Percentiles rank a stretch among this genome's conserved stretches.
Conservation (phyloP, 2,329 filamentous ascomycete genomes). For the Penicillium sclerotiorum region DNA sequence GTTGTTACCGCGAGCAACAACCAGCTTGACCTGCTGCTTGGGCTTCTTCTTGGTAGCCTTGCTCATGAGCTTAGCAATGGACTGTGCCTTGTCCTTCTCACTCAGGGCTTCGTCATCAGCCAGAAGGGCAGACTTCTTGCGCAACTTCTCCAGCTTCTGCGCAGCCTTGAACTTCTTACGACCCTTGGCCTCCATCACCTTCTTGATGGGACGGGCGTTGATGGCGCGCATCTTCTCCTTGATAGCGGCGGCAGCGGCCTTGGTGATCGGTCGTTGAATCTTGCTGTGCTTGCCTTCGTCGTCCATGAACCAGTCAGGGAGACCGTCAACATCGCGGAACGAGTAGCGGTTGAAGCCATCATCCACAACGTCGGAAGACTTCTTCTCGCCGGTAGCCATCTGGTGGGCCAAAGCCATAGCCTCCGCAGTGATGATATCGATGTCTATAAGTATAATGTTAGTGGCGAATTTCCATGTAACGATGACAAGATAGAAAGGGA, state of each 20-base stretch:
- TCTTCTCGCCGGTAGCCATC: constrained; percentile 83
- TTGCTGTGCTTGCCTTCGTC: constrained; percentile 86
- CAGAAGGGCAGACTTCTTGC: constrained; percentile 93
- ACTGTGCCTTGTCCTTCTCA: constrained; percentile 91
- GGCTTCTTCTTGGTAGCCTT: constrained; percentile 86
- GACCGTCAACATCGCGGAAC: constrained; percentile 85
- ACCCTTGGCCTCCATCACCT: constrained; percentile 93
- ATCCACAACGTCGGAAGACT: constrained; percentile 77
- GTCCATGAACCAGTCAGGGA: constrained; percentile 97
- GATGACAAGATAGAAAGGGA: too few species aligned
- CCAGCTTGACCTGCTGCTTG: constrained; percentile 78
- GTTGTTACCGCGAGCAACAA: constrained; percentile 84
- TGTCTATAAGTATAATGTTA: constrained; percentile 59
- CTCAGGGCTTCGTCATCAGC: constrained; percentile 89
- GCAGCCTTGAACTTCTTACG: constrained; percentile 97
- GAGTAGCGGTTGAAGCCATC: constrained; percentile 92
- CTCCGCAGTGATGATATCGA: constrained; percentile 99
- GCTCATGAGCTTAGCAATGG: constrained; percentile 78
- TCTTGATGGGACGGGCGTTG: constrained; percentile 97
- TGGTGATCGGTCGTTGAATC: constrained; percentile 83
- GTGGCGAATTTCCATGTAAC: too few species aligned
- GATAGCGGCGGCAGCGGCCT: constrained; percentile 86
- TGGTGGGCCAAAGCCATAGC: constrained; percentile 96
- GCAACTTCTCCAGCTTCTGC: constrained; percentile 86
- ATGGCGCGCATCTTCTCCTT: constrained; percentile 91